Percentiles rank a stretch among this genome's conserved stretches.
phyloP scores from a whole-genome alignment of 1,284 basidiomycete species.

The Naganishia sp. region DNA sequence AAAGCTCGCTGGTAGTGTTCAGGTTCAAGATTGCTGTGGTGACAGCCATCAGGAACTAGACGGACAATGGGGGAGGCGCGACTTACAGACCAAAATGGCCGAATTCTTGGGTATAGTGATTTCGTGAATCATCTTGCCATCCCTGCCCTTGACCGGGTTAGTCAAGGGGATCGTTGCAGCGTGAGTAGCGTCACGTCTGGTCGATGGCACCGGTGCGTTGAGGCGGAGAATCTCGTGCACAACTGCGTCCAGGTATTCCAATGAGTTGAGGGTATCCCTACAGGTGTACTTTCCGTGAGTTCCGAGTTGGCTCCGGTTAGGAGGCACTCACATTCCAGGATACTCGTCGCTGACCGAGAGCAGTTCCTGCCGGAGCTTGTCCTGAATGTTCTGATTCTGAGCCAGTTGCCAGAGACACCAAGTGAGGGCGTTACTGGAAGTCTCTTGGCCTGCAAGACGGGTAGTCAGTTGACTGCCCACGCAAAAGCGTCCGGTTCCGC shows the following conservation, averaged over 20 bases:
- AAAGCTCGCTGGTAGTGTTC: conserved; percentile 64
- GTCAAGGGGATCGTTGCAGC: conserved; percentile 65
- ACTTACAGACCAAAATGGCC: conserved; percentile 48
- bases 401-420: conserved; percentile 73
- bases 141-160: conserved; percentile 48
- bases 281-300: not conserved
- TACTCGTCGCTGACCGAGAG: conserved; percentile 36
- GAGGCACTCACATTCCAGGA: conserved; percentile 33
- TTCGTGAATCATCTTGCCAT: conserved; percentile 51
- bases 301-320: conserved; percentile 33
- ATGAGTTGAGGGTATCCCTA: conserved; percentile 54
- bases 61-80: not conserved
- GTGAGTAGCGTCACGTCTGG: conserved; percentile 62
- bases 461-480: conserved; percentile 34
- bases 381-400: conserved; percentile 60
- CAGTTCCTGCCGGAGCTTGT: conserved; percentile 62
- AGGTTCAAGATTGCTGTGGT: conserved; percentile 56
- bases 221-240: conserved; percentile 69
- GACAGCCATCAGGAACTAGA: not conserved
- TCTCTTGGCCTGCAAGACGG: conserved; percentile 65
- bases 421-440: conserved; percentile 67
- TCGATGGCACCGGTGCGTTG: conserved; percentile 65
- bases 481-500: too few relatives aligned
- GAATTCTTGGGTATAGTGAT: conserved; percentile 46
- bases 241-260: conserved; percentile 64